These are phyloP conservation scores for Cymodocea nodosa DNA, from an alignment of 116 monocot species.

Conservation along the genomic window DNA sequence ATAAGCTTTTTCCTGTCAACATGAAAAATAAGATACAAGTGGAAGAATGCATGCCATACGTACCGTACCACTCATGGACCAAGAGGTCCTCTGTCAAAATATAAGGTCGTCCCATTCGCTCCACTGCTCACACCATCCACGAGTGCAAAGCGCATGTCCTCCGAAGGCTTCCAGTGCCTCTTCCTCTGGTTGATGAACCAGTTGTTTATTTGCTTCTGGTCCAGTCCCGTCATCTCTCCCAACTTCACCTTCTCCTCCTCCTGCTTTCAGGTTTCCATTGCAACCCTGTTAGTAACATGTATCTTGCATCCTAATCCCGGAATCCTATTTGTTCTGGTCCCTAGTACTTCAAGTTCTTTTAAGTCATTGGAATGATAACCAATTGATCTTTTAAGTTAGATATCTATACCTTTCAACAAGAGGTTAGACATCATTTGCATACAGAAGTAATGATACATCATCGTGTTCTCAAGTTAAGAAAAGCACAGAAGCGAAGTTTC, in stretches of 20 bases:
- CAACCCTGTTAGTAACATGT: no score
- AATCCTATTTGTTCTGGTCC: no score
- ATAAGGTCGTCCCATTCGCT: not conserved
- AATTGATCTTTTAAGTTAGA: no score
- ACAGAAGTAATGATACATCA: no score
- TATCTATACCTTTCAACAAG: no score
- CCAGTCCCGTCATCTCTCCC: conserved; percentile 14
- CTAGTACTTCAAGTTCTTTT: no score
- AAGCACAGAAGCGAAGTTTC: no score
- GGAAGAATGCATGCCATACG: not conserved
- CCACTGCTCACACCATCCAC: conserved; percentile 9
- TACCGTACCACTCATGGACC: conserved; percentile 5
- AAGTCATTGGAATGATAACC: no score
- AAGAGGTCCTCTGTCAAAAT: conserved; percentile 15
- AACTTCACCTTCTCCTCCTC: conserved; percentile 24
- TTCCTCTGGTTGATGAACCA: conserved; percentile 35
- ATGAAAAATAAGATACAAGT: not conserved
- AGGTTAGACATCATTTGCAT: no score
- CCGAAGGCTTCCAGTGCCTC: conserved; percentile 29
- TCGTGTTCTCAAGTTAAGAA: no score
- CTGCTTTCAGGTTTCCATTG: conserved; percentile 3
- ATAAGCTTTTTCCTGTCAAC: no score
- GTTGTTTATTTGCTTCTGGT: conserved; percentile 31
- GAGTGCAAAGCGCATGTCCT: conserved; percentile 19
- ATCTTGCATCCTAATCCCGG: no score